phyloP scores from a whole-genome alignment of 75 land plant species.

The Picea glauca region DNA sequence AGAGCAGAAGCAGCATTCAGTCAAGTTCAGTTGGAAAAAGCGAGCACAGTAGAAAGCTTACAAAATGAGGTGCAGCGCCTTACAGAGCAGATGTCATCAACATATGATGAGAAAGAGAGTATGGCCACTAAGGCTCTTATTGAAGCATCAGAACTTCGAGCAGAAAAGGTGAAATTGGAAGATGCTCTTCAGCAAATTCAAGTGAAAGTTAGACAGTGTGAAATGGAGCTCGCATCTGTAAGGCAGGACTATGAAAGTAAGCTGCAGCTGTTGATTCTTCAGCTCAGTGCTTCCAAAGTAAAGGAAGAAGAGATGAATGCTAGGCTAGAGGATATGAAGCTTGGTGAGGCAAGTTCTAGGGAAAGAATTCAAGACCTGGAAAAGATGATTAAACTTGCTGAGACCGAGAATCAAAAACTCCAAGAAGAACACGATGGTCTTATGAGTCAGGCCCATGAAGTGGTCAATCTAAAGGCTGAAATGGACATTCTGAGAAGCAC shows the following conservation, averaged over 20 bases:
- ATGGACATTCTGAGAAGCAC: slow-evolving; percentile 26
- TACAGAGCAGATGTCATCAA: slow-evolving; percentile 29
- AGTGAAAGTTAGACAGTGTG: slow-evolving; percentile 20
- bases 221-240: slow-evolving; percentile 20
- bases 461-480: slow-evolving; percentile 35
- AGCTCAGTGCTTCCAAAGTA: slow-evolving; percentile 29
- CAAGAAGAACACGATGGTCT: slow-evolving; percentile 34
- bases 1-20: slow-evolving; percentile 27
- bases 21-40: slow-evolving; percentile 35
- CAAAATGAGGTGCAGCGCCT: slow-evolving; percentile 48
- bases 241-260: slow-evolving; percentile 31
- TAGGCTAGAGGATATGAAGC: slow-evolving; percentile 34
- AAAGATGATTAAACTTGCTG: slow-evolving; percentile 38
- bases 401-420: slow-evolving; percentile 34
- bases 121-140: slow-evolving; percentile 28
- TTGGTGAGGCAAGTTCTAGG: slow-evolving; percentile 31
- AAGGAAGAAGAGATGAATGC: slow-evolving; percentile 25
- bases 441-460: slow-evolving; percentile 34
- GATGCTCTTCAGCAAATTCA: slow-evolving; percentile 29
- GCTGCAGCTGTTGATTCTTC: slow-evolving; percentile 20
- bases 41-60: slow-evolving; percentile 30
- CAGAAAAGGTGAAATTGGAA: slow-evolving; percentile 42
- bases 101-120: slow-evolving; percentile 38
- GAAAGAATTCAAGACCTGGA: slow-evolving; percentile 32
- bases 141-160: slow-evolving; percentile 43